Evolutionary conservation across 2,329 filamentous ascomycete species (phyloP).

Genomic region (Sclerotinia trifoliorum): DNA sequence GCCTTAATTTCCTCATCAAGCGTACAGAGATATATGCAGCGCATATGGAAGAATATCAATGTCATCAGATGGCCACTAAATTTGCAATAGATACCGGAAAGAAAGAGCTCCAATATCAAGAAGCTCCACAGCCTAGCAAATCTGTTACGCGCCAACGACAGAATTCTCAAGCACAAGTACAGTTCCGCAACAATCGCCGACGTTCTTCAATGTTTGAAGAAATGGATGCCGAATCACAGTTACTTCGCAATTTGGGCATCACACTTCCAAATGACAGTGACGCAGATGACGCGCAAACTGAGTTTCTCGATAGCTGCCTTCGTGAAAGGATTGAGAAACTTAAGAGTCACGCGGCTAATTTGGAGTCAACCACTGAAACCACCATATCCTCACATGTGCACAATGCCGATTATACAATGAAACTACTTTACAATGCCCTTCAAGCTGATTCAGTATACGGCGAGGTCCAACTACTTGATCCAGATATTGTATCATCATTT

Average conservation of each 20-base stretch:
- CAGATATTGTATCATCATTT: constrained; percentile 53
- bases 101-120: constrained; percentile 42
- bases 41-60: constrained; percentile 47
- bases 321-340: constrained; percentile 46
- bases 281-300: constrained; percentile 31
- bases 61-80: constrained; percentile 45
- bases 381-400: constrained; percentile 45
- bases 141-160: constrained; percentile 28
- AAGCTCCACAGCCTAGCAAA: constrained; percentile 9
- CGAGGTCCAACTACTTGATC: constrained; percentile 51
- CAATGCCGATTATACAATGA: constrained; percentile 50
- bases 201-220: constrained; percentile 41
- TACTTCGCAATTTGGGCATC: constrained; percentile 51
- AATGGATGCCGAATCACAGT: constrained; percentile 41
- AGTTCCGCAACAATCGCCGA: constrained; percentile 34
- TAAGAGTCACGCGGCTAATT: constrained; percentile 46
- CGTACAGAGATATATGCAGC: constrained; percentile 46
- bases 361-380: constrained; percentile 53
- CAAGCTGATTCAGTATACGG: constrained; percentile 53
- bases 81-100: constrained; percentile 47
- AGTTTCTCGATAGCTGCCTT: constrained; percentile 36
- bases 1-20: constrained; percentile 51
- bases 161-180: constrained; percentile 30
- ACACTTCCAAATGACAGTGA: constrained; percentile 42
- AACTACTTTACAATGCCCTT: constrained; percentile 51